A percentile compares a stretch with the other conserved stretches of the same genome.
These are phyloP conservation scores for Ormosia semicastrata DNA, from an alignment of 306 rosid species.

Conservation along the genomic window DNA sequence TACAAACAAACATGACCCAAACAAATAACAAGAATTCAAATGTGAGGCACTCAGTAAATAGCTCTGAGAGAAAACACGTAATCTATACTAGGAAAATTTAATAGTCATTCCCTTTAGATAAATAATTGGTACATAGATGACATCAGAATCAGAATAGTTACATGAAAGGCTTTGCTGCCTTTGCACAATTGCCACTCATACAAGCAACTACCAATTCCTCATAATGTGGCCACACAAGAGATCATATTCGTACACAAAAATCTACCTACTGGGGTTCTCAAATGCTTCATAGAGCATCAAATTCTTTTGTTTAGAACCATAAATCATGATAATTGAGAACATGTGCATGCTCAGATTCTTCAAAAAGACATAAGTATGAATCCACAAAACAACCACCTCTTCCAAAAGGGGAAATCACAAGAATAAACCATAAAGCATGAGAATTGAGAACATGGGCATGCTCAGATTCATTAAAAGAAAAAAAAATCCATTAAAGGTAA, in stretches of 20 bases:
- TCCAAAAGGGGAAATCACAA: no score
- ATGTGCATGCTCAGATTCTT: constrained; percentile 12
- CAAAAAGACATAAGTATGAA: background rate
- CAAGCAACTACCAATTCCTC: background rate
- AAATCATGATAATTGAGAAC: background rate
- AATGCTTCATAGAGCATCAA: background rate
- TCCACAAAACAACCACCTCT: no score
- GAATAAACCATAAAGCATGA: background rate
- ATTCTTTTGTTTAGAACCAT: background rate
- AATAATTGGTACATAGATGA: background rate
- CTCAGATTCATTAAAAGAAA: constrained; percentile 5
- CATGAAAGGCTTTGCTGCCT: background rate
- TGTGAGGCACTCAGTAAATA: background rate
- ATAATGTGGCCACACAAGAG: background rate
- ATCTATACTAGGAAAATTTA: background rate
- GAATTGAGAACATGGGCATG: background rate
- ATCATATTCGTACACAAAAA: background rate
- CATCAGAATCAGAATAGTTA: background rate
- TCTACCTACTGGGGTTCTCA: background rate
- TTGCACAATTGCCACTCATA: background rate
- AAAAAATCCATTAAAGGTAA: background rate
- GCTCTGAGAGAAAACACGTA: background rate
- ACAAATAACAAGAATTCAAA: background rate
- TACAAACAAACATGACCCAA: no score
- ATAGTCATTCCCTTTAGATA: background rate